Percentiles rank a stretch among this genome's conserved stretches.
These are phyloP conservation scores for Patellifolia procumbens DNA, from an alignment of 179 eudicot species.

Conservation along the genomic window DNA sequence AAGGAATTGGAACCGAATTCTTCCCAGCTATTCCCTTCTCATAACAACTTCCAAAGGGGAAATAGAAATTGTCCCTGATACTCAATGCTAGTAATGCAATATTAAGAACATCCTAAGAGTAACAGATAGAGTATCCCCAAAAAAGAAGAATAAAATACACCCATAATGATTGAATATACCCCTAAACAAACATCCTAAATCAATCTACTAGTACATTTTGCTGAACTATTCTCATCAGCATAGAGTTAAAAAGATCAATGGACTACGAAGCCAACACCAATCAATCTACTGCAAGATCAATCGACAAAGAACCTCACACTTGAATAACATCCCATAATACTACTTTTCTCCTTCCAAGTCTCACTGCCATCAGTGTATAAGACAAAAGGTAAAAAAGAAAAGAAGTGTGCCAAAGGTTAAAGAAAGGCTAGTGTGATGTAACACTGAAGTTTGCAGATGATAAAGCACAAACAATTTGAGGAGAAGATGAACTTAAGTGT, in stretches of 20 bases:
- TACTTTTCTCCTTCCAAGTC: background rate
- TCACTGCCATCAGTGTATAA: background rate
- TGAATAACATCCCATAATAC: background rate
- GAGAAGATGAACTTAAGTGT: background rate
- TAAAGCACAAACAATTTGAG: background rate
- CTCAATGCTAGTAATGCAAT: background rate
- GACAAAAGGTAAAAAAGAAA: background rate
- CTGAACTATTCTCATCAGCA: background rate
- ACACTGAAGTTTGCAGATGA: background rate
- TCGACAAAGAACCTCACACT: background rate
- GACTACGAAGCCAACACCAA: no score
- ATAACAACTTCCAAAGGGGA: background rate
- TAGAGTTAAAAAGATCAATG: background rate
- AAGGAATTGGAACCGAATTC: background rate
- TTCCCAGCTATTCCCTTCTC: background rate
- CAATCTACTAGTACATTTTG: background rate
- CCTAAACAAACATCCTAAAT: background rate
- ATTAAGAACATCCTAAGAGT: background rate
- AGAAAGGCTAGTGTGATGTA: background rate
- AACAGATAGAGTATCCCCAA: background rate
- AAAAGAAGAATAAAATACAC: background rate
- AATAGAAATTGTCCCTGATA: background rate
- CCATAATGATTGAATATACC: background rate
- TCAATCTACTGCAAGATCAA: background rate
- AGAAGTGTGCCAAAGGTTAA: background rate